Percentiles rank a stretch among this genome's conserved stretches.
Conservation (phyloP, 2,329 filamentous ascomycete genomes). For the Epicoccum sorghinum region DNA sequence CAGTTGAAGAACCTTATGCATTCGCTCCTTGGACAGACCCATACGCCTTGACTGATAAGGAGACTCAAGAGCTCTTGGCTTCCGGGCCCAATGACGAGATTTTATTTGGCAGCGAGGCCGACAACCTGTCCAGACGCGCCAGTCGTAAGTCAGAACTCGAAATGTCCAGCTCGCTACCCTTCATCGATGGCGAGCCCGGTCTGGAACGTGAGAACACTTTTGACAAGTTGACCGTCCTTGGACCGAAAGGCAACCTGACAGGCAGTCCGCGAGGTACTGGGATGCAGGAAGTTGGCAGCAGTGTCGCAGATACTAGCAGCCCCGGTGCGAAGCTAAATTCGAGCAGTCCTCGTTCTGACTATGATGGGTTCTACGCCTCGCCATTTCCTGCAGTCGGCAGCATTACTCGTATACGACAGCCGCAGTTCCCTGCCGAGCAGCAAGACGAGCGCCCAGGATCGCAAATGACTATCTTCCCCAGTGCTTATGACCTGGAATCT, state of each 20-base stretch:
- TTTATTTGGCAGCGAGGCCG: conserved; percentile 29
- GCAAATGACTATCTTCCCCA: conserved; percentile 28
- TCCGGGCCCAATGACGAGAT: conserved; percentile 48
- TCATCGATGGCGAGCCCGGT: not conserved
- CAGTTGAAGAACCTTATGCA: conserved; percentile 21
- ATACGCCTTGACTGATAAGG: conserved; percentile 40
- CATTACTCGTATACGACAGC: conserved; percentile 28
- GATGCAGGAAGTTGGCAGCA: conserved; percentile 48
- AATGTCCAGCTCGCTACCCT: conserved; percentile 11
- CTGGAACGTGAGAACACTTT: conserved; percentile 43
- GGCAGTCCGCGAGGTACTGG: conserved; percentile 45
- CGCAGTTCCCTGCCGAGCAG: not conserved
- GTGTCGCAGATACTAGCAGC: conserved; percentile 46
- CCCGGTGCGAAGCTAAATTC: conserved; percentile 33
- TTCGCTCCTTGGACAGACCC: conserved; percentile 27
- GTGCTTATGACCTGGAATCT: conserved; percentile 18
- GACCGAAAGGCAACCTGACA: conserved; percentile 46
- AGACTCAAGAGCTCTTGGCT: conserved; percentile 41
- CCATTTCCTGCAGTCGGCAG: conserved; percentile 30
- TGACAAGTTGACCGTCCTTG: conserved; percentile 42
- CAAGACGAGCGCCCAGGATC: conserved; percentile 31
- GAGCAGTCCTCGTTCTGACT: conserved; percentile 21
- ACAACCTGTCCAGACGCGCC: not conserved
- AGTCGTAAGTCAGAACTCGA: conserved; percentile 2
- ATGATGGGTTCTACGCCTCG: conserved; percentile 30